Conservation (phyloP, 2,329 filamentous ascomycete genomes). For the Epichloe elymi region DNA sequence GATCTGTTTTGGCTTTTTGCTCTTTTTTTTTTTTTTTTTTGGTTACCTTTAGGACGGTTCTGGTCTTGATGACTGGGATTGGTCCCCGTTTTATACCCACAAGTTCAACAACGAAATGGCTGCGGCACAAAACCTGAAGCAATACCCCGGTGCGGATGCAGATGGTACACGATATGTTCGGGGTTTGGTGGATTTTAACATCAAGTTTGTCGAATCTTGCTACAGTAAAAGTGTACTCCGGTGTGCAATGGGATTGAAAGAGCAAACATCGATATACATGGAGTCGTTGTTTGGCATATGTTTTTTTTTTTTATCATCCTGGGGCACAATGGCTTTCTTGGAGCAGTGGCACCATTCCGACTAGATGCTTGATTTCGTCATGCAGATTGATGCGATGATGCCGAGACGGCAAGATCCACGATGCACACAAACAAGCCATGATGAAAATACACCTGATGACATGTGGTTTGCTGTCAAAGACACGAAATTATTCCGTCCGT, state of each 20-base stretch:
- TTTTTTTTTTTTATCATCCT: neutral
- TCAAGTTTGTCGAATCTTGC: neutral
- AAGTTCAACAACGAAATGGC: constrained; percentile 16
- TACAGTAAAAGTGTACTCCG: neutral
- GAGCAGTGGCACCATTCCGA: neutral
- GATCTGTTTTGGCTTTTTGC: constrained; percentile 4
- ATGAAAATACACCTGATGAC: neutral
- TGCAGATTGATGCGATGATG: neutral
- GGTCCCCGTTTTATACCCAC: constrained; percentile 22
- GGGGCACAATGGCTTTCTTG: neutral
- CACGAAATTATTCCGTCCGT: too few relatives aligned
- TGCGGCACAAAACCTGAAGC: constrained; percentile 15
- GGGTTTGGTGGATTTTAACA: neutral
- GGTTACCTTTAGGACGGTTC: constrained; percentile 11
- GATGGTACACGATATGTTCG: constrained; percentile 1
- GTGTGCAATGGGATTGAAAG: neutral
- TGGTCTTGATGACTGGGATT: constrained; percentile 21
- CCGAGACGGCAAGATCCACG: neutral
- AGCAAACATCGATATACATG: neutral
- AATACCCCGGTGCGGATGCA: constrained; percentile 17
- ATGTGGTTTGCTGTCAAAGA: too few relatives aligned
- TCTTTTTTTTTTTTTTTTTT: constrained; percentile 5
- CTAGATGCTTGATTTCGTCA: neutral
- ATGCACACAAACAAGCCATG: neutral
- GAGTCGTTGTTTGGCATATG: neutral